Percentiles rank a stretch among this genome's conserved stretches.
These are phyloP conservation scores for Emericellopsis terricola DNA, from an alignment of 495 filamentous ascomycete genomes.

Conservation along the genomic window DNA sequence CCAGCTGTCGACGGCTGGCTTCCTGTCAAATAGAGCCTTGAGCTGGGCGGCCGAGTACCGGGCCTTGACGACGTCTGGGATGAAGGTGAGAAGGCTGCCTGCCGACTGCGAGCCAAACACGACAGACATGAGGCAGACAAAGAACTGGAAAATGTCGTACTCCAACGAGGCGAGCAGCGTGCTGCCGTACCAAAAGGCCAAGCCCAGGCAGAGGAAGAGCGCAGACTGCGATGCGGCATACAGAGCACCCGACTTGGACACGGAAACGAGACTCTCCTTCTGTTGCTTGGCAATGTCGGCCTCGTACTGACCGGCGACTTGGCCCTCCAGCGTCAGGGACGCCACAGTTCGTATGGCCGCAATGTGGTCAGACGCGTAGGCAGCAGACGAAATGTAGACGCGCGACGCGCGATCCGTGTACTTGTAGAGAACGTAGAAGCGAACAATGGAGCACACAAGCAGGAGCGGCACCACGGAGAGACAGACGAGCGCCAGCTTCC, in stretches of 20 bases:
- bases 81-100: constrained; percentile 36
- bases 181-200: constrained; percentile 39
- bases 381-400: constrained; percentile 46
- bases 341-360: constrained; percentile 35
- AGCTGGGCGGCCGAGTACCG: no score
- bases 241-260: constrained; percentile 3
- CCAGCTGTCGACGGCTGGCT: constrained; percentile 4
- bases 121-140: constrained; percentile 38
- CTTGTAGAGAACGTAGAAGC: constrained; percentile 14
- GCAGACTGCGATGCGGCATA: constrained; percentile 13
- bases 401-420: constrained; percentile 40
- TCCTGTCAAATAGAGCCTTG: constrained; percentile 8
- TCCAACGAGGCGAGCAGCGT: constrained; percentile 30
- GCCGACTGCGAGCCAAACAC: constrained; percentile 32
- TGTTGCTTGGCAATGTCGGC: constrained; percentile 10
- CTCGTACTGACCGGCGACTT: constrained; percentile 9
- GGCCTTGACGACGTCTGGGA: no score
- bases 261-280: constrained; percentile 6
- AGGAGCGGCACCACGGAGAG: constrained; percentile 12
- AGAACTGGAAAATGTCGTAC: constrained; percentile 31
- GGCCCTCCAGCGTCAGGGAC: constrained; percentile 23
- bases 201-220: constrained; percentile 27
- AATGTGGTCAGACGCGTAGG: constrained; percentile 33
- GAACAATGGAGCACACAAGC: constrained; percentile 13
- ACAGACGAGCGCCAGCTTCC: constrained; percentile 20